Evolutionary conservation across 768 basidiomycete genomes (phyloP).

Genomic region (Termitomyces sp.): DNA sequence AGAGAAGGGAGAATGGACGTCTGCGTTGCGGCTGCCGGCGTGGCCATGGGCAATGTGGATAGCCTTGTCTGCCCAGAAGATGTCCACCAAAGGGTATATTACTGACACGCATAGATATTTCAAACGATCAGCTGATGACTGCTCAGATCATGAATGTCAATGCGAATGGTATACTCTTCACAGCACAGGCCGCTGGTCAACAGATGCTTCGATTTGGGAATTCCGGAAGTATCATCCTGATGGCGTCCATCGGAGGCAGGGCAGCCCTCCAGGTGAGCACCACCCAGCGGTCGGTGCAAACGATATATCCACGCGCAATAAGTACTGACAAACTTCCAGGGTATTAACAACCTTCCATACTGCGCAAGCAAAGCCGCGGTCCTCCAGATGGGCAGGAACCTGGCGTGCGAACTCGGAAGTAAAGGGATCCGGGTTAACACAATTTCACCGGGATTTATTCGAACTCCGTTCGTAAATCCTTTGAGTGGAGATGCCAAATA

Average conservation of each 20-base stretch:
- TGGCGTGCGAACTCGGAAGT: constrained; percentile 34
- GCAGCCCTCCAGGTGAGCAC: background rate
- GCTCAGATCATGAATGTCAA: constrained; percentile 62
- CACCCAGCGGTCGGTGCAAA: background rate
- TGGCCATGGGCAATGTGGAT: constrained; percentile 16
- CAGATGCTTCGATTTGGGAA: constrained; percentile 13
- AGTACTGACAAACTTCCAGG: background rate
- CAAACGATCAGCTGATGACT: background rate
- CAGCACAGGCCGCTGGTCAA: constrained; percentile 24
- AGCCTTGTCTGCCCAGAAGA: background rate
- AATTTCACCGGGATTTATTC: constrained; percentile 44
- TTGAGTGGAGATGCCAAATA: background rate
- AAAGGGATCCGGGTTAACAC: constrained; percentile 65
- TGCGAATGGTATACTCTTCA: constrained; percentile 52
- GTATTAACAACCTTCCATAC: constrained; percentile 55
- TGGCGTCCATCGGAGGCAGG: constrained; percentile 46
- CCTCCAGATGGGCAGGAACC: constrained; percentile 70
- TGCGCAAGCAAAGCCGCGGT: constrained; percentile 73
- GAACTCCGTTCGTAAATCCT: background rate
- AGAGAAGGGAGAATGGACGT: constrained; percentile 35
- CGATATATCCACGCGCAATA: background rate
- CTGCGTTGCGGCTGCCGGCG: constrained; percentile 63
- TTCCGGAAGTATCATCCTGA: constrained; percentile 53
- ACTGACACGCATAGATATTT: background rate
- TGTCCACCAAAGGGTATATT: background rate